Conservation (phyloP, 2,329 filamentous ascomycete species). For the Zymoseptoria tritici region DNA sequence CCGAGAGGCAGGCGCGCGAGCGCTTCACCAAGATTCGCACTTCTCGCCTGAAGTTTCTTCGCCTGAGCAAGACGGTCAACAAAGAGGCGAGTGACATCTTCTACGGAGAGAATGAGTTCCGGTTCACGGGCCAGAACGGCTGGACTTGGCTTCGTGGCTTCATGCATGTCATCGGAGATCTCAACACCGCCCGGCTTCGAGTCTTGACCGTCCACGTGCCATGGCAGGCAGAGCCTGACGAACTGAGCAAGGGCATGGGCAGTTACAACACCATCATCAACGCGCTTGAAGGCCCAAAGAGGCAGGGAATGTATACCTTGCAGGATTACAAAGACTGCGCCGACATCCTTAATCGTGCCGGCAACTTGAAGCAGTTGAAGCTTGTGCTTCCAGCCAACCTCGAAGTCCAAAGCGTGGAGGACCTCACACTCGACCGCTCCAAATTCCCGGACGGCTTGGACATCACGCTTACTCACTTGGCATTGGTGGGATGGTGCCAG, state of each 20-base stretch:
- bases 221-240: background rate
- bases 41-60: conserved; percentile 3
- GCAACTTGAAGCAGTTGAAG: background rate
- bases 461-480: background rate
- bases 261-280: background rate
- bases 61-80: conserved; percentile 24
- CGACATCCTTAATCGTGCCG: background rate
- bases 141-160: conserved; percentile 3
- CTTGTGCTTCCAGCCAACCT: conserved; percentile 1
- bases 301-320: background rate
- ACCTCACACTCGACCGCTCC: background rate
- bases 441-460: background rate
- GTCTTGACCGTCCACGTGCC: conserved; percentile 2
- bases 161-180: background rate
- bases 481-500: background rate
- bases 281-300: background rate
- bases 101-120: conserved; percentile 41
- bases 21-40: background rate
- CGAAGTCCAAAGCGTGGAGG: background rate
- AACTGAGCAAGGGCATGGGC: background rate
- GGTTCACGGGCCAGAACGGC: conserved; percentile 5
- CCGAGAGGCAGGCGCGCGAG: background rate
- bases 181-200: background rate
- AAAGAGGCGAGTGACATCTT: conserved; percentile 36
- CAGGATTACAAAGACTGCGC: background rate